Evolutionary conservation across 202 grass and related monocot species (phyloP).

Genomic region (Setaria viridis): DNA sequence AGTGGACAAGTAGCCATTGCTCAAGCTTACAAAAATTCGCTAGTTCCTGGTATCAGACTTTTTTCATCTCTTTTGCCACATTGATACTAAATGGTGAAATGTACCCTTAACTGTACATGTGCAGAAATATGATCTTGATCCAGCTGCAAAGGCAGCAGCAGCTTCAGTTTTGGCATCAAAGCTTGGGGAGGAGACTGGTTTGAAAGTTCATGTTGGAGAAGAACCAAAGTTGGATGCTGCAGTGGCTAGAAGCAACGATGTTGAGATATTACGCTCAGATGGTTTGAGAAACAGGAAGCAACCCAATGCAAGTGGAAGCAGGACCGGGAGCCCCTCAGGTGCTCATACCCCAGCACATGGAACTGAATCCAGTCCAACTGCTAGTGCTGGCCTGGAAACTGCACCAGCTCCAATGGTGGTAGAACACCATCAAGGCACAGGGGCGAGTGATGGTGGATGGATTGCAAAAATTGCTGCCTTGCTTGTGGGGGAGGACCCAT

Average conservation of each 20-base stretch:
- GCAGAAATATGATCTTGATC: conserved; percentile 99
- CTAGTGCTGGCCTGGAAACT: conserved; percentile 47
- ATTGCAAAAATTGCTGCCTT: conserved; percentile 83
- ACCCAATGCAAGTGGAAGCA: conserved; percentile 59
- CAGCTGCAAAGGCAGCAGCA: conserved; percentile 95
- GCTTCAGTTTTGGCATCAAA: conserved; percentile 94
- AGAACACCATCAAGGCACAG: conserved; percentile 78
- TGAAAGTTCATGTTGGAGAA: conserved; percentile 77
- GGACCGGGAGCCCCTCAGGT: conserved; percentile 47
- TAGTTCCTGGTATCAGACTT: conserved; percentile 25
- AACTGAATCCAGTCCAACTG: conserved; percentile 46
- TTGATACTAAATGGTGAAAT: conserved; percentile 14
- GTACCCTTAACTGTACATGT: conserved; percentile 15
- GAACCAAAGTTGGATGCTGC: conserved; percentile 57
- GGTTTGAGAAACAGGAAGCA: conserved; percentile 90
- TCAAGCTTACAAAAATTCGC: neutral
- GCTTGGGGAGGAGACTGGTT: conserved; percentile 82
- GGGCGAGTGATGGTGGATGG: conserved; percentile 76
- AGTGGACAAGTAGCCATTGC: conserved; percentile 48
- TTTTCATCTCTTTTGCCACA: conserved; percentile 3
- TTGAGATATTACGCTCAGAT: conserved; percentile 58
- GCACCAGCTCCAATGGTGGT: conserved; percentile 61
- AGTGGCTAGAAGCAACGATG: conserved; percentile 65
- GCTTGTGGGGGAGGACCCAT: conserved; percentile 94
- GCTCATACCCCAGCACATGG: conserved; percentile 47